A percentile compares a stretch with the other conserved stretches of the same genome.
phyloP scores from a whole-genome alignment of 2,329 filamentous ascomycete genomes.

The Knufia petricola region DNA sequence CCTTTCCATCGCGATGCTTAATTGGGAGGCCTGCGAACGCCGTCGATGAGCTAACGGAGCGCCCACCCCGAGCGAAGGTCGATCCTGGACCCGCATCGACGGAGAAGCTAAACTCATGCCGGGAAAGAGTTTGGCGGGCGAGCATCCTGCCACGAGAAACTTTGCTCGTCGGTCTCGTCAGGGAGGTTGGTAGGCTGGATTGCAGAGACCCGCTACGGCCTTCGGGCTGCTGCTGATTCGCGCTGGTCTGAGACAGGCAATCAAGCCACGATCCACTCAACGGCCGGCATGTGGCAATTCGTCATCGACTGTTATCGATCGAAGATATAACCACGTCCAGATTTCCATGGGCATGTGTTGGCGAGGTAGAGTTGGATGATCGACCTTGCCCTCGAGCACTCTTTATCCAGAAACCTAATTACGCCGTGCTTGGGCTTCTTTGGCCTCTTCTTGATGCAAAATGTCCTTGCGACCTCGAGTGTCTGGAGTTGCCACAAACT shows the following conservation, averaged over 20 bases:
- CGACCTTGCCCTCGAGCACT: too few species aligned
- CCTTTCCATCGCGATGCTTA: background rate
- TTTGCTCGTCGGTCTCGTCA: background rate
- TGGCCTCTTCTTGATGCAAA: background rate
- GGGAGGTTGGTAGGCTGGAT: constrained; percentile 4
- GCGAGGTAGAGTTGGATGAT: too few species aligned
- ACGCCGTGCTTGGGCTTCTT: too few species aligned
- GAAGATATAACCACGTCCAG: too few species aligned
- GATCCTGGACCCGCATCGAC: background rate
- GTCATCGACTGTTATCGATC: constrained; percentile 5
- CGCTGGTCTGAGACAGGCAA: background rate
- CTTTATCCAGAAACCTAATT: too few species aligned
- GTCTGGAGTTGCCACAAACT: background rate
- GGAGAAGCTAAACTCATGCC: constrained; percentile 3
- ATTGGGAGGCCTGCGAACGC: background rate
- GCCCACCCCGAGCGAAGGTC: background rate
- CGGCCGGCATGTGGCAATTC: background rate
- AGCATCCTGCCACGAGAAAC: background rate
- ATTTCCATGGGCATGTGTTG: background rate
- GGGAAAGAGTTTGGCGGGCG: background rate
- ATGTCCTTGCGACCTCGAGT: background rate
- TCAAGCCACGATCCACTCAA: background rate
- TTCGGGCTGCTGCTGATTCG: background rate
- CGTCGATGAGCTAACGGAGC: background rate
- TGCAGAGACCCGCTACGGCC: background rate